phyloP scores from a whole-genome alignment of 2,329 filamentous ascomycete species.

The Coleophoma crateriformis region DNA sequence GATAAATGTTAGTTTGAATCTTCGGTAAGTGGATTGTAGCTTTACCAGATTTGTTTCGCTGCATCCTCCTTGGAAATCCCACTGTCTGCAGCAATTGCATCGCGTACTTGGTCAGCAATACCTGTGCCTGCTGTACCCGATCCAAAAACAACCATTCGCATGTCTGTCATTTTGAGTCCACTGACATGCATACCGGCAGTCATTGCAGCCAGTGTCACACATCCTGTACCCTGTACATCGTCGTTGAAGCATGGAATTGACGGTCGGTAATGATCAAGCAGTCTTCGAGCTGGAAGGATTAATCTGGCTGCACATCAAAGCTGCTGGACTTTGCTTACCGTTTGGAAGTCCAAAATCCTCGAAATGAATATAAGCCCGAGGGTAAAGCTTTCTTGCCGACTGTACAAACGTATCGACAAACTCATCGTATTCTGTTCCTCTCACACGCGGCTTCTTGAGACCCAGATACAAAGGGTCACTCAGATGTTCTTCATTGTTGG shows the following conservation, averaged over 20 bases:
- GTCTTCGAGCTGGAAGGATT: conserved; percentile 44
- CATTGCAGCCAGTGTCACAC: conserved; percentile 78
- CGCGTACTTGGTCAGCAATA: conserved; percentile 78
- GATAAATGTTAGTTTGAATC: neutral
- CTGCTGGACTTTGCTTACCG: conserved; percentile 30
- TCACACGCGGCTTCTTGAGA: conserved; percentile 57
- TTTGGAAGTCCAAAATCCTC: conserved; percentile 82
- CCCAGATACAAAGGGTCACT: conserved; percentile 78
- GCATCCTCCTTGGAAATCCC: conserved; percentile 68
- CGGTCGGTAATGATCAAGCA: conserved; percentile 70
- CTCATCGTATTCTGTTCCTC: conserved; percentile 68
- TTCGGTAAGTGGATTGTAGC: neutral
- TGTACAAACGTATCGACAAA: conserved; percentile 73
- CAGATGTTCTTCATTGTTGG: conserved; percentile 70
- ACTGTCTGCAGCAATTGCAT: conserved; percentile 68
- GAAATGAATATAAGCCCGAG: conserved; percentile 80
- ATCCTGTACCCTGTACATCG: conserved; percentile 84
- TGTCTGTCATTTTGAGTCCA: conserved; percentile 58
- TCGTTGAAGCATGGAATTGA: conserved; percentile 85
- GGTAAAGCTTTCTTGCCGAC: conserved; percentile 63
- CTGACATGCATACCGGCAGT: conserved; percentile 69
- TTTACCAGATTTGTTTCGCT: conserved; percentile 70
- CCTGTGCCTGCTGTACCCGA: conserved; percentile 78
- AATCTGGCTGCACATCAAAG: too few relatives aligned
- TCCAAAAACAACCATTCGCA: conserved; percentile 72